Conservation (phyloP, 805 yeast species). For the Ogataea ganodermae region DNA sequence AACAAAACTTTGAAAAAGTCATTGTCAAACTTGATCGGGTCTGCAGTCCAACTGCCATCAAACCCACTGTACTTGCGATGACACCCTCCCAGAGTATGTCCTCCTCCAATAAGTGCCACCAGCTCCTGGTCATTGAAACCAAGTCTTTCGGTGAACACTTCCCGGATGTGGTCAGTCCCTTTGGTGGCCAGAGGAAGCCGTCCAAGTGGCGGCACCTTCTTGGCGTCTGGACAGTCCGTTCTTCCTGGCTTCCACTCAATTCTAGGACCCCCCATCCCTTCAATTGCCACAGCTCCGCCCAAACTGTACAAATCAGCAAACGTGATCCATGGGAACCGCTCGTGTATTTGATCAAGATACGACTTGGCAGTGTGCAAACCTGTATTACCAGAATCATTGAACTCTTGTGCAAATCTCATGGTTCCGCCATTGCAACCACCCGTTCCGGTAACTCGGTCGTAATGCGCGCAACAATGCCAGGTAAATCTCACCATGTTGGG, state of each 20-base stretch:
- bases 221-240: conserved; percentile 51
- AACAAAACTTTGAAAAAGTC: conserved; percentile 47
- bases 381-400: conserved; percentile 60
- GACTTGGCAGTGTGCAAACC: conserved; percentile 63
- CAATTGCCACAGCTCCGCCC: conserved; percentile 77
- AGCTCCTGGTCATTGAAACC: conserved; percentile 72
- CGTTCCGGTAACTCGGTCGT: conserved; percentile 50
- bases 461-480: conserved; percentile 90
- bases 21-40: conserved; percentile 45
- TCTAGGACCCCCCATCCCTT: conserved; percentile 77
- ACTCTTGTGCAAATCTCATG: conserved; percentile 54
- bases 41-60: conserved; percentile 49
- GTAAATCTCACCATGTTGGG: conserved; percentile 80
- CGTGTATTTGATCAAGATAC: conserved; percentile 56
- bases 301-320: conserved; percentile 81
- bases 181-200: conserved; percentile 72
- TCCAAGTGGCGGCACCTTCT: conserved; percentile 62
- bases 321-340: conserved; percentile 66
- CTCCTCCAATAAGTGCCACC: conserved; percentile 74
- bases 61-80: conserved; percentile 57
- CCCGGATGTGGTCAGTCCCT: conserved; percentile 65
- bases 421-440: conserved; percentile 79
- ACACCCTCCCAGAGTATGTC: conserved; percentile 77
- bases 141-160: conserved; percentile 58
- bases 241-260: conserved; percentile 85